Conservation (phyloP, 768 basidiomycete species). For the Coprinellus micaceus region DNA sequence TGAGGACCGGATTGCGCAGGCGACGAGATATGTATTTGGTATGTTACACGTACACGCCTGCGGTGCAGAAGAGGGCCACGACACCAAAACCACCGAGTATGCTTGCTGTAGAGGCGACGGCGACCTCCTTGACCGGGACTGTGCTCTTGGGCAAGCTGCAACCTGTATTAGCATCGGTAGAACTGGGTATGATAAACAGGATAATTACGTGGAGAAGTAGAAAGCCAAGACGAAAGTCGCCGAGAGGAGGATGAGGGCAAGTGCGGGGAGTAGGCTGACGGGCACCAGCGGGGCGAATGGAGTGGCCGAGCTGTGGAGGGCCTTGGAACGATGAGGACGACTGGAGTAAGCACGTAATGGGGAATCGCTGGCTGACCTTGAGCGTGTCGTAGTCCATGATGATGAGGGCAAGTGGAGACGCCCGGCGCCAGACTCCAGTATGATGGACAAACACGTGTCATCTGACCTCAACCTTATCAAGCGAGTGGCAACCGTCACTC, state of each 20-base stretch:
- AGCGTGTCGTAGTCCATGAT: slow-evolving; percentile 57
- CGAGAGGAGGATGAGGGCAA: slow-evolving; percentile 70
- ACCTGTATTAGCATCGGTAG: slow-evolving; percentile 7
- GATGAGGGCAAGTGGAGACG: slow-evolving; percentile 23
- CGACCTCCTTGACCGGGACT: slow-evolving; percentile 59
- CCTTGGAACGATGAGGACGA: slow-evolving; percentile 28
- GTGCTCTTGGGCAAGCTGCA: slow-evolving; percentile 73
- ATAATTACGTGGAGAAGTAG: slow-evolving; percentile 81
- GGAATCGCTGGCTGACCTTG: slow-evolving; percentile 37
- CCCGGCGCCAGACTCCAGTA: slow-evolving; percentile 16
- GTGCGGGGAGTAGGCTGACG: slow-evolving; percentile 62
- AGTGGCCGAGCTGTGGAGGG: slow-evolving; percentile 62
- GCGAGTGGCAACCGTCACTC: slow-evolving; percentile 20
- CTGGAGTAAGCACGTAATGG: background rate
- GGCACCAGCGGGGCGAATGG: slow-evolving; percentile 70
- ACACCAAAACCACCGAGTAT: slow-evolving; percentile 83
- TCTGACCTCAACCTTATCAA: slow-evolving; percentile 53
- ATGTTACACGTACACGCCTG: slow-evolving; percentile 73
- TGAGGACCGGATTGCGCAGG: slow-evolving; percentile 26
- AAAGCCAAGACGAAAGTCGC: slow-evolving; percentile 83
- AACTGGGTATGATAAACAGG: slow-evolving; percentile 8
- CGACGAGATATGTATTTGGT: slow-evolving; percentile 8
- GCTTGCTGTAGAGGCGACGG: slow-evolving; percentile 70
- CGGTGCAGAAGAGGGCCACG: slow-evolving; percentile 83
- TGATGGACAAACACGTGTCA: slow-evolving; percentile 66